Conservation (phyloP, 2,329 filamentous ascomycete species). For the Bipolaris oryzae region DNA sequence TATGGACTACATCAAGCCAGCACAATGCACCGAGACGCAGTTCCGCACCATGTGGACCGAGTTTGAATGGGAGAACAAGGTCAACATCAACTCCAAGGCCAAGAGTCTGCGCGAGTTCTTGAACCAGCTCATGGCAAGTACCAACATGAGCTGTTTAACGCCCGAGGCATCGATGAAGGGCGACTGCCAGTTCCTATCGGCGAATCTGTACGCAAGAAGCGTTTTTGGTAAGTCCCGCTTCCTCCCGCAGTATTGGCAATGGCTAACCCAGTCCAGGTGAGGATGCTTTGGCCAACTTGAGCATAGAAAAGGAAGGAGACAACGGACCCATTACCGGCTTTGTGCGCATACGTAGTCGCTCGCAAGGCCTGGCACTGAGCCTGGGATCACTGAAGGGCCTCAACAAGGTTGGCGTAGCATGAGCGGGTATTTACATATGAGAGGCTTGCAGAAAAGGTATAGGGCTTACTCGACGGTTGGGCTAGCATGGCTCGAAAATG, state of each 20-base stretch:
- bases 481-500: not conserved
- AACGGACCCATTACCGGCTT: slow-evolving; percentile 96
- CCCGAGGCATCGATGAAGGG: slow-evolving; percentile 96
- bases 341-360: slow-evolving; percentile 95
- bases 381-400: slow-evolving; percentile 93
- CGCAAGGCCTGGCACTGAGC: slow-evolving; percentile 91
- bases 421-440: slow-evolving; percentile 1
- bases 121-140: slow-evolving; percentile 92
- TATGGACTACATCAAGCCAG: slow-evolving; percentile 99
- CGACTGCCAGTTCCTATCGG: slow-evolving; percentile 96
- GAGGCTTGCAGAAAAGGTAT: slow-evolving; percentile 12
- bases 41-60: slow-evolving; percentile 99
- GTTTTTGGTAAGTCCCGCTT: slow-evolving; percentile 82
- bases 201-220: slow-evolving; percentile 93
- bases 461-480: slow-evolving; percentile 6
- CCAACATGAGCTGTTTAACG: slow-evolving; percentile 98
- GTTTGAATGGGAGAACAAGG: slow-evolving; percentile 99
- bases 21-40: slow-evolving; percentile 94
- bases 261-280: slow-evolving; percentile 68
- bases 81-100: slow-evolving; percentile 98
- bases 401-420: slow-evolving; percentile 58
- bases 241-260: not conserved
- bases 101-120: slow-evolving; percentile 91
- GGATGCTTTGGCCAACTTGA: slow-evolving; percentile 96
- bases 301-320: slow-evolving; percentile 96